Evolutionary conservation across 176 grass and related monocot species (phyloP), one percentile per base, ranked within the genome.

Genomic region (Musa acuminata): DNA sequence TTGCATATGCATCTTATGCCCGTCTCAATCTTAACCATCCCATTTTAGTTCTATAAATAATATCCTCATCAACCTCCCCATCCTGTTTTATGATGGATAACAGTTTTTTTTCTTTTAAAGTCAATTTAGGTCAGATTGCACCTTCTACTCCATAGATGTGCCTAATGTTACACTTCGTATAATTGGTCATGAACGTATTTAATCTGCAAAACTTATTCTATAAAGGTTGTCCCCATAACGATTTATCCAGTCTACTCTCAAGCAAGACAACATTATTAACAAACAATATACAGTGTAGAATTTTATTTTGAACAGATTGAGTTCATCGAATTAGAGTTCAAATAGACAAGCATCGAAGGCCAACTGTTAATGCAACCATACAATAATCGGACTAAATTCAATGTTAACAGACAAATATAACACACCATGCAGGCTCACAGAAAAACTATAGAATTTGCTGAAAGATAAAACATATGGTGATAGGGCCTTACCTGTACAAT

Each of bases 401-500:
- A 19, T 17, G 57, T 8, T 65, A 27, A 65, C 26, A 70, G 8
- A 11, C 14, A 50, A 2, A 70, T 51, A n/a, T 19, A 70, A 1
- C 8, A 2, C 7, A 11, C 13, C 43, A 21, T 51, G 48, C 35
- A 50, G 12, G 8, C 11, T 51, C 16, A 51, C 11, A n/a, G 27
- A 20, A 70, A 5, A 14, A 11, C 43, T 29, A 27, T 29, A 17
- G 1, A 8, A 1, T 14, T 2, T 5, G 24, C 23, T 74, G 23
- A 55, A 6, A 53, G 55, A 27, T 11, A 17, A 12, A 55, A 21
- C 5, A n/a, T 51, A 54, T 7, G 5, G 0, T 53, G 52, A 53
- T 12, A 53, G 14, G 19, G 13, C 49, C 74, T 76, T 71, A 81
- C 89, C 89, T 82, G 26, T 72, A 74, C 75, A 77, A 25, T 76